Base-by-base conservation (phyloP, 2,329 filamentous ascomycete species). In the Aureobasidium uvarum region DNA sequence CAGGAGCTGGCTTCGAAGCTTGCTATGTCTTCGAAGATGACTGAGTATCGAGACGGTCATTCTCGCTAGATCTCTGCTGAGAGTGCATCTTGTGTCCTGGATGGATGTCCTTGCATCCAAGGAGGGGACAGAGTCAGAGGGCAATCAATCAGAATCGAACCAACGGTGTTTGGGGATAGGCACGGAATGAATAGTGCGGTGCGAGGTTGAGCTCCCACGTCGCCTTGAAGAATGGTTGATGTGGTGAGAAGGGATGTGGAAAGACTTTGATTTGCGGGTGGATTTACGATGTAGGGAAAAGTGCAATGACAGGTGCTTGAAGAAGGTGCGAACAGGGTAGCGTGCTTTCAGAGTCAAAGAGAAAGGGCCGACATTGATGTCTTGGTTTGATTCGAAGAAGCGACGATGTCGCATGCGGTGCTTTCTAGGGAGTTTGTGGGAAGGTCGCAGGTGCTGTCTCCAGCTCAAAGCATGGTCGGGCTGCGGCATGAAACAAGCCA, bases 261-360 rank as follows among this genome's bases (percentile, higher is more conserved):
- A 50, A 20, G 31, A 5, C 16, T 20, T 62, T 20, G 45, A 16
- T 46, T 60, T 50, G 3, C 23, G 38, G 20, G 11, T n/a, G 23
- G 41, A 48, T 28, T 23, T 45, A 31, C 45, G 58, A 31, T 39
- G 58, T 5, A 62, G 23, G 18, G 58, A 51, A 18, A 51, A 31
- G 48, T 16, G 58, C 7, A 62, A 41, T 2, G 43, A 50, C 0
- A 62, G 33, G 18, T 62, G 36, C 33, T 62, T 62, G 45, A 62
- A 45, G 58, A 62, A 62, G 45, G 58, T 14, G 58, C 58, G 58
- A 31, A 62, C 58, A 51, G 58, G 58, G 33, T 51, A 62, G 16
- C 45, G 58, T n/a, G 45, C 45, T 51, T 51, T 51, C 45, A 62
- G 3, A 2, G 23, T 50, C 45, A 62, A 25, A 6, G 58, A 38